phyloP scores from a whole-genome alignment of 2,329 filamentous ascomycete species.

The Trichoderma oligosporum region DNA sequence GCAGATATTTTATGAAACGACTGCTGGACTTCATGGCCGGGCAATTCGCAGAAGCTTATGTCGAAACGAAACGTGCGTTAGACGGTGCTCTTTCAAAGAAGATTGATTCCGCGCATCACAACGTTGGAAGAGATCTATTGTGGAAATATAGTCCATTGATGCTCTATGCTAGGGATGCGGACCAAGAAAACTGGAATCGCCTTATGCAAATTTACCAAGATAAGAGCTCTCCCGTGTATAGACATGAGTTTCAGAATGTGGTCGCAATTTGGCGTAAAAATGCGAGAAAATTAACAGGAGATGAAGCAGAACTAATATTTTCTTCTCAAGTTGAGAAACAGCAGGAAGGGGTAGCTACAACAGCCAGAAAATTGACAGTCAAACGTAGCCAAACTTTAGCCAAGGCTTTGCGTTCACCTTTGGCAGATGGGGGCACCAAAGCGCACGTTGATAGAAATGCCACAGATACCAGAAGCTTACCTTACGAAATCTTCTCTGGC shows the following conservation, averaged over 20 bases:
- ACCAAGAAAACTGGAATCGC: conserved; percentile 74
- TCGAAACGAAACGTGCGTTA: conserved; percentile 63
- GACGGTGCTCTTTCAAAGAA: conserved; percentile 60
- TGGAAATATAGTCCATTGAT: conserved; percentile 88
- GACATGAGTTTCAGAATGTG: conserved; percentile 75
- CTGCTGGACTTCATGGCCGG: conserved; percentile 77
- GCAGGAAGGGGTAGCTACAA: conserved; percentile 68
- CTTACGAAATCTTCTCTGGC: conserved; percentile 77
- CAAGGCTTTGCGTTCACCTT: conserved; percentile 64
- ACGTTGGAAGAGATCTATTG: conserved; percentile 65
- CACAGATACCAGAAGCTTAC: conserved; percentile 62
- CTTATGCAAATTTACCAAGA: conserved; percentile 77
- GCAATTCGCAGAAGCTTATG: conserved; percentile 72
- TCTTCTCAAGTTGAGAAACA: conserved; percentile 81
- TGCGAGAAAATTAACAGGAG: conserved; percentile 68
- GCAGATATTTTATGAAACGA: conserved; percentile 69
- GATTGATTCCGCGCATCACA: conserved; percentile 67
- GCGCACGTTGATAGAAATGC: conserved; percentile 53
- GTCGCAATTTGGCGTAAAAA: conserved; percentile 75
- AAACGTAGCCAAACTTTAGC: conserved; percentile 88
- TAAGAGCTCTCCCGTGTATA: conserved; percentile 72
- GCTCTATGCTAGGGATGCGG: conserved; percentile 83
- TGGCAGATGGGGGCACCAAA: conserved; percentile 56
- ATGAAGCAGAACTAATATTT: conserved; percentile 83
- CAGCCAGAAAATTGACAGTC: conserved; percentile 86